Evolutionary conservation across 2,329 filamentous ascomycete species (phyloP).

Genomic region (Diaporthe batatas): DNA sequence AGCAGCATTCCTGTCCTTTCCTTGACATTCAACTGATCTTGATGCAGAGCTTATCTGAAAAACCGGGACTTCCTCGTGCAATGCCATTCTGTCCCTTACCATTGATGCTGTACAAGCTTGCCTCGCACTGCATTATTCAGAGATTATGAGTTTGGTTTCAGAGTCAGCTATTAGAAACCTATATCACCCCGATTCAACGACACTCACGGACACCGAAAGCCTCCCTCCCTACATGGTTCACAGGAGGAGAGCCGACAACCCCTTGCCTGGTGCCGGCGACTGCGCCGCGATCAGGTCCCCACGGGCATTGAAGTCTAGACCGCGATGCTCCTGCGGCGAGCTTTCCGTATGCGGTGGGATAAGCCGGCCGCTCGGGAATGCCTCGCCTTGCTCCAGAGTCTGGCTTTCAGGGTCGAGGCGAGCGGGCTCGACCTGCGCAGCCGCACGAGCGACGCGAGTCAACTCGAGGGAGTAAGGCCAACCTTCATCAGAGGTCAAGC

Average conservation of each 20-base stretch:
- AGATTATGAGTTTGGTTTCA: constrained; percentile 16
- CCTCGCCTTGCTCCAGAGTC: constrained; percentile 10
- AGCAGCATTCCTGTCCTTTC: not conserved
- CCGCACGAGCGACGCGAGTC: constrained; percentile 31
- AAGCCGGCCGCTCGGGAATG: constrained; percentile 17
- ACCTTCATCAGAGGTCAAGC: constrained; percentile 23
- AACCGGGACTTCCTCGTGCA: not conserved
- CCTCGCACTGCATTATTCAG: constrained; percentile 24
- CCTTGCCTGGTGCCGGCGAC: constrained; percentile 8
- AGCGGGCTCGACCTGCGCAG: constrained; percentile 19
- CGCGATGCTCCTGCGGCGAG: constrained; percentile 8
- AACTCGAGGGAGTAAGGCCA: not conserved
- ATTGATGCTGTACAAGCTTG: constrained; percentile 1
- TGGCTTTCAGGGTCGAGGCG: constrained; percentile 17
- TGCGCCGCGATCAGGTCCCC: constrained; percentile 22
- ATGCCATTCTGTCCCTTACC: not conserved
- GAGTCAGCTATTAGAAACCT: constrained; percentile 3
- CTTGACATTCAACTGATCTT: constrained; percentile 18
- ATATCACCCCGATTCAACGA: constrained; percentile 17
- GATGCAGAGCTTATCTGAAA: constrained; percentile 11
- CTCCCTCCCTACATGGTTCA: not conserved
- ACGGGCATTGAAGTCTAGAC: constrained; percentile 24
- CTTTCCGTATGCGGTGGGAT: constrained; percentile 2
- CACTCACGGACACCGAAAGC: constrained; percentile 12
- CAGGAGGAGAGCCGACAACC: not conserved